These are phyloP conservation scores for Cystobasidiopsis lactophilus DNA, from an alignment of 768 basidiomycete genomes.

Conservation along the genomic window DNA sequence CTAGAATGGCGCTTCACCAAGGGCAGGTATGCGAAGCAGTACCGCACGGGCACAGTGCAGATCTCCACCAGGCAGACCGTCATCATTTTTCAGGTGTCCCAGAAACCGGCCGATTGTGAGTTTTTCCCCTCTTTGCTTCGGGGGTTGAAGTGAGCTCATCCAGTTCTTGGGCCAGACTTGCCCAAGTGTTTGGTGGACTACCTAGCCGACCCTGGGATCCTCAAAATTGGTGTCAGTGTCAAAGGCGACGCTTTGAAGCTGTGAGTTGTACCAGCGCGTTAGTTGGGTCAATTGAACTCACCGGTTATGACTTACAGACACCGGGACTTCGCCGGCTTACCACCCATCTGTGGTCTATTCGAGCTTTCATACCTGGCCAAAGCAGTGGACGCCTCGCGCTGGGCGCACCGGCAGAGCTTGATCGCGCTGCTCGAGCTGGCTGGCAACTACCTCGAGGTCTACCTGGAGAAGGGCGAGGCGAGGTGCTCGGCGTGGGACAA, in stretches of 20 bases:
- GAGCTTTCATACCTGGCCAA: background rate
- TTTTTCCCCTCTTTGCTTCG: background rate
- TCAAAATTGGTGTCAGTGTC: background rate
- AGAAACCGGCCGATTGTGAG: background rate
- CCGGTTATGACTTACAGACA: too few species aligned
- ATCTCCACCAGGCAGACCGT: background rate
- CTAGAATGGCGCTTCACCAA: background rate
- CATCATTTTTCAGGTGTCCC: background rate
- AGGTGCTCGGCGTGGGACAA: background rate
- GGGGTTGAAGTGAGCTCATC: background rate
- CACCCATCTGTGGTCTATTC: background rate
- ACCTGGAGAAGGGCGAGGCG: background rate
- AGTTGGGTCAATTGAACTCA: too few species aligned
- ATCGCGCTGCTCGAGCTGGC: background rate
- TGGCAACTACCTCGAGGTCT: background rate
- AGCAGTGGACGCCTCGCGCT: background rate
- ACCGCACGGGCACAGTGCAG: background rate
- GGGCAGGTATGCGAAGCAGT: background rate
- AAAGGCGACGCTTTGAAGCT: background rate
- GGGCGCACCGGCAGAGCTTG: background rate
- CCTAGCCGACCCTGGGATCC: background rate
- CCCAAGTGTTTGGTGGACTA: background rate
- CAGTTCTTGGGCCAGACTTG: background rate
- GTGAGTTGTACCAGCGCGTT: too few species aligned
- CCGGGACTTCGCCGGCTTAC: background rate